Percentiles rank a stretch among this genome's conserved stretches.
Conservation (phyloP, 257 asterid species). For the Penstemon newberryi region DNA sequence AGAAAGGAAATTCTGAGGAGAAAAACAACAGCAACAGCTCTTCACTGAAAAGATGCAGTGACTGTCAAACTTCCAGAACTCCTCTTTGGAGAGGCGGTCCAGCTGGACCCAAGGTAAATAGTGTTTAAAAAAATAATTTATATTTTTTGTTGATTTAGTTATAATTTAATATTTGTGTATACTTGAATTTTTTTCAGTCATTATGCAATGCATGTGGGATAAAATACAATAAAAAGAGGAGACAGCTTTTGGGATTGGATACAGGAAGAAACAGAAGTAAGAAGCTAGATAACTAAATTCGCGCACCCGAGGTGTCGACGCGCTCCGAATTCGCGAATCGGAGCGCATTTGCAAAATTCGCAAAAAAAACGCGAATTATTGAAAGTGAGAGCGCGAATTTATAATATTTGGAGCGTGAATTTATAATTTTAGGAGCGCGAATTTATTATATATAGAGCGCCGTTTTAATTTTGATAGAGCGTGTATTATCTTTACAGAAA, state of each 20-base stretch:
- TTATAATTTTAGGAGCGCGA: no score
- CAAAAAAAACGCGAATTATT: no score
- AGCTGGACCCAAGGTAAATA: slow-evolving; percentile 81
- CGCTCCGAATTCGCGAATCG: no score
- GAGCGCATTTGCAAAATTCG: no score
- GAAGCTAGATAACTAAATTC: no score
- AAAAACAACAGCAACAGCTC: slow-evolving; percentile 24
- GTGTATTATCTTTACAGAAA: no score
- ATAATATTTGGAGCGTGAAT: no score
- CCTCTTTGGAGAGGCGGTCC: slow-evolving; percentile 99
- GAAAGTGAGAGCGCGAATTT: no score
- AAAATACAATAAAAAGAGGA: slow-evolving; percentile 78
- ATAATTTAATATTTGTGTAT: not conserved
- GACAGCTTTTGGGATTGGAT: slow-evolving; percentile 66
- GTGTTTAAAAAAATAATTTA: not conserved
- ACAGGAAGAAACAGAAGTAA: slow-evolving; percentile 39
- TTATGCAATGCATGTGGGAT: slow-evolving; percentile 94
- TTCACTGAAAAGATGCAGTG: slow-evolving; percentile 58
- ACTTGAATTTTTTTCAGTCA: slow-evolving; percentile 42
- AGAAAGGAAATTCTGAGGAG: slow-evolving; percentile 54
- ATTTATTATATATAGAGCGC: no score
- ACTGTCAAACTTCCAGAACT: slow-evolving; percentile 75
- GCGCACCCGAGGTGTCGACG: no score
- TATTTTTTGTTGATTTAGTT: not conserved
- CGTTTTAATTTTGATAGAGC: no score